Percentiles rank a stretch among this genome's conserved stretches.
Conservation (phyloP, 2,329 filamentous ascomycete genomes). For the Epichloe scottii region DNA sequence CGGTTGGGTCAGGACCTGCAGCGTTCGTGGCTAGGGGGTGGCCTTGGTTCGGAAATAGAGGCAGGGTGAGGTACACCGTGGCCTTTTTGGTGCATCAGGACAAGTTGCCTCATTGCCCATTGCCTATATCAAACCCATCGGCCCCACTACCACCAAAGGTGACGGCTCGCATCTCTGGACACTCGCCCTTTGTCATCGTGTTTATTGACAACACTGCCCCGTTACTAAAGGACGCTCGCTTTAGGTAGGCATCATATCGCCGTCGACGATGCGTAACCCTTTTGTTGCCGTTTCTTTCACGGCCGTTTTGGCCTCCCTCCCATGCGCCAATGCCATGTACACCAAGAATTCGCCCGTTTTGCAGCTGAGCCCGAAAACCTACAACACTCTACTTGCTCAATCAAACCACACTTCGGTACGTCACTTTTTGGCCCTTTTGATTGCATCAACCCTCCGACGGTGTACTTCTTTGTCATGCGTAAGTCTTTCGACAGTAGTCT, state of each 20-base stretch:
- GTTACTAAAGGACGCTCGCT: not conserved
- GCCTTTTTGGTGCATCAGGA: conserved; percentile 14
- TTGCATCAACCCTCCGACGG: not conserved
- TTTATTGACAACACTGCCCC: not conserved
- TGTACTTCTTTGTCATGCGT: not conserved
- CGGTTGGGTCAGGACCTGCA: not conserved
- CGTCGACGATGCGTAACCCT: conserved; percentile 37
- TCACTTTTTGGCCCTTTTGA: not conserved
- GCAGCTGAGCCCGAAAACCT: conserved; percentile 66
- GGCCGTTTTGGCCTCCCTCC: conserved; percentile 52
- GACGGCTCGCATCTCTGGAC: not conserved
- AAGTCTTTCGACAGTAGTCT: not conserved
- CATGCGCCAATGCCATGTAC: conserved; percentile 63
- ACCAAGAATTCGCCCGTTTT: conserved; percentile 76
- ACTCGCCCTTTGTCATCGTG: not conserved
- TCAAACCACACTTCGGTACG: conserved; percentile 87
- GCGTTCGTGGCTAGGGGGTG: not conserved
- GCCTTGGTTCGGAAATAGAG: not conserved
- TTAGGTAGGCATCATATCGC: not conserved
- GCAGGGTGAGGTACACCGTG: conserved; percentile 12
- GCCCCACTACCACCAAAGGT: not conserved
- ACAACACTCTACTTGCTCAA: conserved; percentile 69
- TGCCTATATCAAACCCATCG: not conserved
- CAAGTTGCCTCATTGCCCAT: not conserved
- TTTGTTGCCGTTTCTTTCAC: conserved; percentile 31